Evolutionary conservation across 768 basidiomycete species (phyloP).

Genomic region (Phaeotremella fagi): DNA sequence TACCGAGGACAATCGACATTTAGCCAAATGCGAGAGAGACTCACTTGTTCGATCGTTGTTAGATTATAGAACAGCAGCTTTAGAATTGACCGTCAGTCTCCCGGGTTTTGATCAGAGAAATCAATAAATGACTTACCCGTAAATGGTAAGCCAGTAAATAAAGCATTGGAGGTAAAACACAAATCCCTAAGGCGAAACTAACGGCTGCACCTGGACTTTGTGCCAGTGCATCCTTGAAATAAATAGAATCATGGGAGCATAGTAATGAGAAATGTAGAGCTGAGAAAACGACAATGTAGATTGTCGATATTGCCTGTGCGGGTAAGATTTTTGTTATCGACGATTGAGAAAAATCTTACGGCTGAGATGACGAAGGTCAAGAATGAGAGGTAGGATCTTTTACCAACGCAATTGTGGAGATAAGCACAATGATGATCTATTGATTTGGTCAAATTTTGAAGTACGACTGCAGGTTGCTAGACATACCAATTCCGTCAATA

Average conservation of each 20-base stretch:
- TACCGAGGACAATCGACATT: background rate
- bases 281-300: conserved; percentile 74
- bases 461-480: conserved; percentile 64
- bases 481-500: conserved; percentile 90
- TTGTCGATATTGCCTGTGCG: conserved; percentile 63
- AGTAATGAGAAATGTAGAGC: conserved; percentile 74
- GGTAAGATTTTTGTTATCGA: background rate
- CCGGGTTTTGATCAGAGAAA: background rate
- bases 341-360: conserved; percentile 53
- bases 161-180: conserved; percentile 75
- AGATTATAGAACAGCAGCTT: conserved; percentile 71
- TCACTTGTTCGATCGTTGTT: conserved; percentile 93
- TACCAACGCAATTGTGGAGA: conserved; percentile 89
- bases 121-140: conserved; percentile 57
- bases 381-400: conserved; percentile 92
- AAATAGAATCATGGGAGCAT: conserved; percentile 54
- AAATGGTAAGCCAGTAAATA: conserved; percentile 79
- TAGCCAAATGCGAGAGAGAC: conserved; percentile 36
- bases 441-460: background rate
- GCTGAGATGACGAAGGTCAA: conserved; percentile 72
- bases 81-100: conserved; percentile 1
- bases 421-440: conserved; percentile 51
- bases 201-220: conserved; percentile 72
- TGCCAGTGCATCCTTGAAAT: conserved; percentile 54
- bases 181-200: conserved; percentile 65